Evolutionary conservation across 345 rosid genomes (phyloP), one percentile per base, ranked within the genome.

Genomic region (Corymbia maculata): DNA sequence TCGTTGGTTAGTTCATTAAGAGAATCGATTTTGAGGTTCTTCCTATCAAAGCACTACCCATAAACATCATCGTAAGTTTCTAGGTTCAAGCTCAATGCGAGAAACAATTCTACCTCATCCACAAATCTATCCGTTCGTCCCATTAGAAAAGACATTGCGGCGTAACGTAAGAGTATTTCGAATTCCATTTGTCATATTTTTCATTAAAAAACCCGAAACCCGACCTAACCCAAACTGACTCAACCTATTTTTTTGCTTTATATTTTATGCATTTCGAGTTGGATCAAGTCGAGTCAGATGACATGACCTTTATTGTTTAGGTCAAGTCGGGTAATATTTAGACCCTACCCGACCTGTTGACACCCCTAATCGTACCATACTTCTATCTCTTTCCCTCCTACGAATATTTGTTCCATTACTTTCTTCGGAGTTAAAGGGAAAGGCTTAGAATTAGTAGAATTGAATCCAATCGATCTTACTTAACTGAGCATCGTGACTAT

Each of bases 51-150:
- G 15, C 89, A 89, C 86, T 89, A 94, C 89, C 85, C 88, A 86
- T 94, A 97, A 50, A 95, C 93, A 32, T 91, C 93, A 91, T 96
- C 99, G 36, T 94, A 98, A 30, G 98, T 97, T 86, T 94, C 96
- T 6, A 91, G 85, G 90, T 91, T 97, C 88, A 96, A 91, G 8
- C 97, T 97, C 0, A 97, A 93, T 66, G 95, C 98, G 17, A 96
- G 97, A 93, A 96, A 98, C 16, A 96, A 88, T 87, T 95, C 97
- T 66, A 95, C 26, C 89, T 96, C 98, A 1, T 91, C 79, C 88
- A 93, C 95, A 86, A 98, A 96, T 51, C 94, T 91, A 51, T 91
- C 94, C 6, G 97, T 92, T 92, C 94, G 94, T 88, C 93, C 94
- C 70, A 89, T 89, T 44, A 94, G 87, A 80, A 98, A 98, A 26